Evolutionary conservation across 768 basidiomycete species (phyloP).

Genomic region (Rhodotorula graminis): DNA sequence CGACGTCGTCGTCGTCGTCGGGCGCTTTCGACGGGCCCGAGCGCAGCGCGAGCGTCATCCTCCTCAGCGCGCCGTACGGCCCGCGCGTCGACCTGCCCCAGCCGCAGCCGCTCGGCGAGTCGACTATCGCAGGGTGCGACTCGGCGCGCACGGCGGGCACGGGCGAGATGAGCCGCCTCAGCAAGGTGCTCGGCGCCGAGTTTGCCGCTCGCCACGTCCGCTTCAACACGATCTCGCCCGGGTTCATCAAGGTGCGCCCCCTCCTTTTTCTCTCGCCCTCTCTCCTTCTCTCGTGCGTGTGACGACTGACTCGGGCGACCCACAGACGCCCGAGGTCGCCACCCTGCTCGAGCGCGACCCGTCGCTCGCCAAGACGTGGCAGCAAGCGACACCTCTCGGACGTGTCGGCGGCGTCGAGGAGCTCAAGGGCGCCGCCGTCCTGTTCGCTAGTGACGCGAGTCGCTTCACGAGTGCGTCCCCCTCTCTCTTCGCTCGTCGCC

Average conservation of each 20-base stretch:
- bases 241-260: no score
- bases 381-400: neutral
- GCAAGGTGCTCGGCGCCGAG: no score
- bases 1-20: no score
- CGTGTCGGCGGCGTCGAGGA: conserved; percentile 7
- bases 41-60: neutral
- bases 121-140: no score
- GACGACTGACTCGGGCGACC: no score
- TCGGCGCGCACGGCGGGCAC: no score
- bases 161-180: no score
- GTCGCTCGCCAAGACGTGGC: neutral
- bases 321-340: no score
- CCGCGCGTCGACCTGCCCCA: conserved; percentile 4
- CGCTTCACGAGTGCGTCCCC: conserved; percentile 16
- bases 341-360: neutral
- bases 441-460: conserved; percentile 4
- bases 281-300: no score
- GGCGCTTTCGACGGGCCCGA: neutral
- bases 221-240: no score
- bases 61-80: neutral
- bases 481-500: neutral
- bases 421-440: conserved; percentile 7
- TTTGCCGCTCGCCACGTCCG: no score
- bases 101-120: neutral
- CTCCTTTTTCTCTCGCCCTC: no score